Evolutionary conservation across 2,329 filamentous ascomycete species (phyloP).

Genomic region (Pyricularia pennisetigena): DNA sequence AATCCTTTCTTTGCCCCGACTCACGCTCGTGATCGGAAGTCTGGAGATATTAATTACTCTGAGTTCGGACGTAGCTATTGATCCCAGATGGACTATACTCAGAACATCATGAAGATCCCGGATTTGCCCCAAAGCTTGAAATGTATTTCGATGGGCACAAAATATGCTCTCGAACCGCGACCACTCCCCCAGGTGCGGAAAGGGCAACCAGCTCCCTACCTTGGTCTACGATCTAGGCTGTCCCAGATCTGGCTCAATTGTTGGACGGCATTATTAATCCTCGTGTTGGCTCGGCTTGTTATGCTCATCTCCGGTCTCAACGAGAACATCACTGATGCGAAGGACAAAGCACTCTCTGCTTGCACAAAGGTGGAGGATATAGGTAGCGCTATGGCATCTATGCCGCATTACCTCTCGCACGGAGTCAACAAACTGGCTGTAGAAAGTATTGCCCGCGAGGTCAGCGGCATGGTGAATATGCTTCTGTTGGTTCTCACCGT

Average conservation of each 20-base stretch:
- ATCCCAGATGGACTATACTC: no score
- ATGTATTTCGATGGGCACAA: neutral
- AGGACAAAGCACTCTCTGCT: constrained; percentile 73
- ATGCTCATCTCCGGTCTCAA: constrained; percentile 66
- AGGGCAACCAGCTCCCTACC: constrained; percentile 64
- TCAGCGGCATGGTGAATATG: constrained; percentile 70
- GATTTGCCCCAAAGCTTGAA: neutral
- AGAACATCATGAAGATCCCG: neutral
- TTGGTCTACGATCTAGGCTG: constrained; percentile 77
- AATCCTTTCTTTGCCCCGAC: no score
- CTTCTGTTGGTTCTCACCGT: constrained; percentile 71
- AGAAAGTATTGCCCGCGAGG: constrained; percentile 66
- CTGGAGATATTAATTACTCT: no score
- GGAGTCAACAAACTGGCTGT: constrained; percentile 85
- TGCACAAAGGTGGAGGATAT: constrained; percentile 89
- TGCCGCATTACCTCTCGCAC: constrained; percentile 87
- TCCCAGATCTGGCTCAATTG: constrained; percentile 97
- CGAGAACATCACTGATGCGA: constrained; percentile 65
- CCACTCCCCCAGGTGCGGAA: neutral
- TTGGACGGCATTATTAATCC: constrained; percentile 84
- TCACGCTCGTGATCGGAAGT: neutral
- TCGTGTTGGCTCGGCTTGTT: constrained; percentile 74
- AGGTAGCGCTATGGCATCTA: constrained; percentile 91
- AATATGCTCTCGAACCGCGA: neutral
- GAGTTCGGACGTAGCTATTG: no score